These are phyloP conservation scores for Trametes cingulata DNA, from an alignment of 768 basidiomycete genomes.

Conservation along the genomic window DNA sequence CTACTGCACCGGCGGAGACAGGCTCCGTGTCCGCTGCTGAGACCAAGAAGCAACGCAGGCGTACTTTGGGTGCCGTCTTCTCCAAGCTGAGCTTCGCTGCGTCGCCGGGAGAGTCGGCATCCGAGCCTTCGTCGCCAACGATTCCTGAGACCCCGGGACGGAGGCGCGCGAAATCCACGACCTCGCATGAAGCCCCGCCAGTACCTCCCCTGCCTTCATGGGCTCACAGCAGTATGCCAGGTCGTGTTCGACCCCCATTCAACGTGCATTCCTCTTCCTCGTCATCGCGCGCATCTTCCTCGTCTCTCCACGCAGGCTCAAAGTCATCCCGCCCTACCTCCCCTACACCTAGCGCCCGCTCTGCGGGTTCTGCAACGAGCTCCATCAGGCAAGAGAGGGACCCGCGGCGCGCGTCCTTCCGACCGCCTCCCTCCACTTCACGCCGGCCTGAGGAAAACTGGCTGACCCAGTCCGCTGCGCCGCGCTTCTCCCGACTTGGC, in stretches of 20 bases:
- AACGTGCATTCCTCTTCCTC: background rate
- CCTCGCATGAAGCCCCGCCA: background rate
- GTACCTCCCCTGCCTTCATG: conserved; percentile 16
- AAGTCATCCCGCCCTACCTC: conserved; percentile 1
- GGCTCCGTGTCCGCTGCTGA: background rate
- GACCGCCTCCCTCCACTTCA: conserved; percentile 13
- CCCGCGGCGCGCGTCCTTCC: conserved; percentile 1
- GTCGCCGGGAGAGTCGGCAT: background rate
- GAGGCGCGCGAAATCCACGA: conserved; percentile 10
- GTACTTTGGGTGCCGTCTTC: conserved; percentile 13
- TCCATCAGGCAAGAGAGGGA: background rate
- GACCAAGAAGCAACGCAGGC: conserved; percentile 10
- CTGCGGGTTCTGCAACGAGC: conserved; percentile 5
- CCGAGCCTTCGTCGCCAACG: background rate
- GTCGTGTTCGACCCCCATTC: background rate
- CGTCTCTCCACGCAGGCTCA: background rate
- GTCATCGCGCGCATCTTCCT: background rate
- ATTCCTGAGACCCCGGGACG: background rate
- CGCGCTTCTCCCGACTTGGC: conserved; percentile 30
- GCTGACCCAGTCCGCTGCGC: conserved; percentile 26
- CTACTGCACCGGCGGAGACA: background rate
- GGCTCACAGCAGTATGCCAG: conserved; percentile 3
- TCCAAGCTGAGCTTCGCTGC: conserved; percentile 18
- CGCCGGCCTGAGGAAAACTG: conserved; percentile 30
- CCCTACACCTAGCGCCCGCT: conserved; percentile 6